A percentile compares a stretch with the other conserved stretches of the same genome.
phyloP scores from a whole-genome alignment of 306 rosid species.

The Crotalaria pallida region DNA sequence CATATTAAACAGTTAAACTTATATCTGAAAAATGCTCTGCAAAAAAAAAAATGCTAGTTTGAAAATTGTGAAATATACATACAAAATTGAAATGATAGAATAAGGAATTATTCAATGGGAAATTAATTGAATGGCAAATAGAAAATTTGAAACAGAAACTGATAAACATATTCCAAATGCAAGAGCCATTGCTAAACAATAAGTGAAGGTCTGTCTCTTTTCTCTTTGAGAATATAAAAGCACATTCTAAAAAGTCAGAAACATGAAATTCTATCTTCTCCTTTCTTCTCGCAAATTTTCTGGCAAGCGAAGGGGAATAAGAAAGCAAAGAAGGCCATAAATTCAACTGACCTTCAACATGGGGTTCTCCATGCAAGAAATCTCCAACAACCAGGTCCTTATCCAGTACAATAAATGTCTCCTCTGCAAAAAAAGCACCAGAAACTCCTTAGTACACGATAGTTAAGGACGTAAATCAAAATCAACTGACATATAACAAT shows the following conservation, averaged over 20 bases:
- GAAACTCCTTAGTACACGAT: neutral
- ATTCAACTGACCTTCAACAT: constrained; percentile 54
- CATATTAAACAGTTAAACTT: neutral
- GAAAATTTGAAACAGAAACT: neutral
- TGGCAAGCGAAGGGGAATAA: neutral
- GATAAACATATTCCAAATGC: neutral
- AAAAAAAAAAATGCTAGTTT: neutral
- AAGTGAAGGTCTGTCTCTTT: neutral
- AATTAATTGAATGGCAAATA: neutral
- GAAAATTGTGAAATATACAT: neutral
- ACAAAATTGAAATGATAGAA: neutral
- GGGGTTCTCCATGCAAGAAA: constrained; percentile 69
- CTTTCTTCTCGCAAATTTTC: neutral
- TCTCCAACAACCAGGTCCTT: constrained; percentile 54
- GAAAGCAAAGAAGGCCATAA: neutral
- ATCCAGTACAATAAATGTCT: constrained; percentile 76
- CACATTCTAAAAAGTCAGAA: neutral
- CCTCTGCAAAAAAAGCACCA: constrained; percentile 47
- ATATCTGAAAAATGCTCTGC: neutral
- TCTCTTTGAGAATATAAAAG: neutral
- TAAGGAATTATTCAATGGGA: neutral
- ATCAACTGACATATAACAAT: neutral
- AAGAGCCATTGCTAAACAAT: neutral
- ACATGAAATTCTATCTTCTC: neutral
- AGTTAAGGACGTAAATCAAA: neutral